Evolutionary conservation across 495 filamentous ascomycete species (phyloP), one percentile per base, ranked within the genome.

Genomic region (Hypoxylon fuscum): DNA sequence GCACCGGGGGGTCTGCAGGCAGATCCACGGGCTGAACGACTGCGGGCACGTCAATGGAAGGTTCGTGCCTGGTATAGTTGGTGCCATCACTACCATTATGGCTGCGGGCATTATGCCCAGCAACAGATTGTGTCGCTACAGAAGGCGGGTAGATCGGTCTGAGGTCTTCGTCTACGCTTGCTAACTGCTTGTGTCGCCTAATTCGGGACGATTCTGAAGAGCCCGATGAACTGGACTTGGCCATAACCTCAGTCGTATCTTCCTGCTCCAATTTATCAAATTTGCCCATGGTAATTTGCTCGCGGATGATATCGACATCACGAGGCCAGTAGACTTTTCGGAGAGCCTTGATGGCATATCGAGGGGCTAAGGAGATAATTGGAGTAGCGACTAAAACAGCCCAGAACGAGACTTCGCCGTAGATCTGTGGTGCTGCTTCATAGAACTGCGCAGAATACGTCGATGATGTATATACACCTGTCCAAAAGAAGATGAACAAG

Each of bases 301-400:
- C 96, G 25, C 96, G 90, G 66, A 99, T 87, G 66, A 99, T 96
- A 72, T 99, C 96, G 49, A 97, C 87, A 67, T 99, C 96, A 43
- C 85, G 85, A 5, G 96, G 96, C 72, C 91, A 89, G 77, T 89
- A 96, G 35, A 96, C 87, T 75, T 99, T 99, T 74, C 97, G 94
- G 21, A 95, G 74, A 25, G 87, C 76, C 77, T 99, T 99, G 75
- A 88, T 77, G 20, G 86, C 80, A 74, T 97, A 92, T 6, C 95
- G 87, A 17, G 96, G 96, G 7, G 96, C 83, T 40, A 99, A 74
- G 69, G 89, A 92, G 14, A 96, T 82, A 48, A 88, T 82, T 6
- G 90, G 83, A 0, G 90, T 92, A 37, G 96, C 70, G 14, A 94
- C 77, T 25, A 89, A 80, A 46, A 89, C 81, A 22, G 89, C 85